These are phyloP conservation scores for Phlebiopsis gigantea DNA, from an alignment of 768 basidiomycete genomes.

Conservation along the genomic window DNA sequence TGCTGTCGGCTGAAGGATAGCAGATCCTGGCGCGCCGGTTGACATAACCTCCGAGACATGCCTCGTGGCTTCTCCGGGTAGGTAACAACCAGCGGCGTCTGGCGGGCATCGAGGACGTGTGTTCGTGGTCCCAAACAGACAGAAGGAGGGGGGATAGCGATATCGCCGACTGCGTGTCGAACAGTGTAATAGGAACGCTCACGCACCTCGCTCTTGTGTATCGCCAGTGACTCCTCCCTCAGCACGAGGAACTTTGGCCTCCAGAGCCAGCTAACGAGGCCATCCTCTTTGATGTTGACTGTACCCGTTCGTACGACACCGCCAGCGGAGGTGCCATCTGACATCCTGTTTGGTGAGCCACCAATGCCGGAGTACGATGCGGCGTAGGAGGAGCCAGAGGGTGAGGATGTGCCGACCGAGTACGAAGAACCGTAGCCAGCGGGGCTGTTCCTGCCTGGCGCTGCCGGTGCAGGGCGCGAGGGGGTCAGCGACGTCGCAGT, in stretches of 20 bases:
- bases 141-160: not conserved
- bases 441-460: constrained; percentile 49
- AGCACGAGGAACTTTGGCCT: constrained; percentile 86
- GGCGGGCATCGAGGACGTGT: not conserved
- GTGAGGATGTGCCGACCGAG: constrained; percentile 38
- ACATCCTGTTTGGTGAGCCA: constrained; percentile 61
- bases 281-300: constrained; percentile 91
- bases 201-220: constrained; percentile 91
- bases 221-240: constrained; percentile 68
- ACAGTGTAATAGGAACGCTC: not conserved
- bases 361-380: constrained; percentile 78
- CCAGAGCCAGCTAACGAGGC: constrained; percentile 89
- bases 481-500: constrained; percentile 63
- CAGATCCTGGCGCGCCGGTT: not conserved
- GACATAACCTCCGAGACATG: not conserved
- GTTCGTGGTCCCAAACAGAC: not conserved
- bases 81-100: not conserved
- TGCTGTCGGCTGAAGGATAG: not conserved
- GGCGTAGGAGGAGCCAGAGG: constrained; percentile 57
- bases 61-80: not conserved
- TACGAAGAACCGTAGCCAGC: constrained; percentile 54
- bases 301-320: constrained; percentile 64
- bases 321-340: constrained; percentile 28
- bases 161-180: not conserved
- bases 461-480: constrained; percentile 72